Base-by-base conservation (phyloP, 164 flowering plant genomes). In the Dillenia turbinata region DNA sequence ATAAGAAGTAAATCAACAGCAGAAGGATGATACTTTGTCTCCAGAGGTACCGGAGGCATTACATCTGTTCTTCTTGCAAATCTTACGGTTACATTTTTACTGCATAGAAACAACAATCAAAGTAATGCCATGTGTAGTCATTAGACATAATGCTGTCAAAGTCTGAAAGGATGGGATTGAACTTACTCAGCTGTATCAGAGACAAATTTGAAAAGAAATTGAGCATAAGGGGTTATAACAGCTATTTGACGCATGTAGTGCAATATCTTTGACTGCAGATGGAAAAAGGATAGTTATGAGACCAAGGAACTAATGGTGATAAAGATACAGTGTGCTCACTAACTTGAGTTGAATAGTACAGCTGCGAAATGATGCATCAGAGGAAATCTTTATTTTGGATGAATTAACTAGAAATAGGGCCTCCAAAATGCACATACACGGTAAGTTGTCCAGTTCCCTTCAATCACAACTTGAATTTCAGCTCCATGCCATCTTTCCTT, bases 161-260 rank as follows among this genome's bases (percentile, higher is more conserved):
- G 16, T 16, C 49, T 8, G 17, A 15, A 59, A 44, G 49, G 13
- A 57, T 55, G 49, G 11, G 57, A 44, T n/a, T 24, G 66, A 57
- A 54, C 81, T 53, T 85, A 94, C 99, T 94, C 99, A 15, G 93
- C 59, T 62, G 79, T 54, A 56, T 91, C 96, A 19, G 96, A 83
- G 33, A 85, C 64, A 80, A 85, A 91, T 72, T 69, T 89, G 60
- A 94, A 94, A 55, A 87, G 83, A 75, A 94, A 91, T 65, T 94
- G 90, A 0, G 97, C 95, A 81, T 94, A 94, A 40, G 97, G 99
- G 49, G 99, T 91, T 47, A 94, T 94, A 61, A 94, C 99, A 62
- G 97, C 99, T 95, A 94, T 91, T 74, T 94, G 99, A 67, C 99
- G 95, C 96, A 94, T 87, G 70, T 91, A 94, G 63, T 94, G 99